Conservation (phyloP, 2,329 filamentous ascomycete species). For the Macrophomina phaseolina region DNA sequence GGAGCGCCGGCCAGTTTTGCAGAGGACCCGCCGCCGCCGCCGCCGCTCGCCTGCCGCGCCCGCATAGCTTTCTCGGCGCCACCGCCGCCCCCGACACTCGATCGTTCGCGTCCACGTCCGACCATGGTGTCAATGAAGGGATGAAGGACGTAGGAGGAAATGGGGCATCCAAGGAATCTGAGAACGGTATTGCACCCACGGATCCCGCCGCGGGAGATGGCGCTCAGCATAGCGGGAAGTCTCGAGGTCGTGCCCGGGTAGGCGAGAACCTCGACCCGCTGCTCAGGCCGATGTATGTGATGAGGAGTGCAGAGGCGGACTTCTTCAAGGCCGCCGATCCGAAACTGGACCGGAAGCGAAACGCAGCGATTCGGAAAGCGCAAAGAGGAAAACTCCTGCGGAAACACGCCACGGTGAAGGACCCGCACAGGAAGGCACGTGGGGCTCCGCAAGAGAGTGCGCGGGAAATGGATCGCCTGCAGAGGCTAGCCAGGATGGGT, state of each 20-base stretch:
- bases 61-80: neutral
- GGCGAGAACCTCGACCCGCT: too few species aligned
- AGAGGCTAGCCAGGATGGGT: neutral
- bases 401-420: too few species aligned
- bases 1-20: constrained; percentile 34
- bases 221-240: neutral
- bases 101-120: neutral
- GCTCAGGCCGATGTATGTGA: too few species aligned
- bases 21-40: constrained; percentile 34
- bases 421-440: too few species aligned
- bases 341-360: too few species aligned
- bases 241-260: too few species aligned
- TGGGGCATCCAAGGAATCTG: neutral
- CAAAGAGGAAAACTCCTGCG: too few species aligned
- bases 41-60: constrained; percentile 1
- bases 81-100: neutral
- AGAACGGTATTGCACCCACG: too few species aligned
- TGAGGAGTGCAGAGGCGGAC: too few species aligned
- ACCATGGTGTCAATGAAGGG: neutral
- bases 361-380: too few species aligned
- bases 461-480: neutral
- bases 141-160: neutral
- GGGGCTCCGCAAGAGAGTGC: neutral
- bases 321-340: too few species aligned
- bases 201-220: neutral